Conservation (phyloP, 805 yeast species). For the Pichia cephalocereana region DNA sequence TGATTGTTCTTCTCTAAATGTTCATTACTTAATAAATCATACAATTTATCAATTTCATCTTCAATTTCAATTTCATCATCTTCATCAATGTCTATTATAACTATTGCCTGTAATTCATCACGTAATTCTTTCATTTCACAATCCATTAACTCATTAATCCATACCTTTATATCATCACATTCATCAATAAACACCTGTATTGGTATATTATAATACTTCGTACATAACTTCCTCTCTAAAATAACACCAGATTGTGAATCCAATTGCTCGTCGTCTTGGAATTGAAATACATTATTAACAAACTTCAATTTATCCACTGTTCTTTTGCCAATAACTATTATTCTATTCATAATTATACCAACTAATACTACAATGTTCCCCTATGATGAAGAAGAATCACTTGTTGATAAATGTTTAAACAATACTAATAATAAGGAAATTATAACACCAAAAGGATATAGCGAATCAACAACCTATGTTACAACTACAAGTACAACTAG, state of each 20-base stretch:
- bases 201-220: constrained; percentile 21
- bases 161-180: constrained; percentile 25
- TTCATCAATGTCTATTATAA: neutral
- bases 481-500: neutral
- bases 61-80: neutral
- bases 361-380: neutral
- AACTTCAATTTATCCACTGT: neutral
- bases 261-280: neutral
- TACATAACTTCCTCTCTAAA: constrained; percentile 13
- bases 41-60: constrained; percentile 5
- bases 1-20: constrained; percentile 10
- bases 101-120: constrained; percentile 27
- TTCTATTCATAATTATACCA: neutral
- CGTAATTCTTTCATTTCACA: constrained; percentile 35
- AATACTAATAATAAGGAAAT: neutral
- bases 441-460: neutral
- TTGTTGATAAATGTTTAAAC: neutral
- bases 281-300: neutral
- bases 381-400: neutral
- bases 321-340: neutral
- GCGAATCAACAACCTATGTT: neutral
- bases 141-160: constrained; percentile 32
- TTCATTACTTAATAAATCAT: constrained; percentile 15
- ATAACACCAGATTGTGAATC: no score
- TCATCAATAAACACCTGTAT: constrained; percentile 25